These are phyloP conservation scores for Marasmius tenuissimus DNA, from an alignment of 1,284 basidiomycete species.

Conservation along the genomic window DNA sequence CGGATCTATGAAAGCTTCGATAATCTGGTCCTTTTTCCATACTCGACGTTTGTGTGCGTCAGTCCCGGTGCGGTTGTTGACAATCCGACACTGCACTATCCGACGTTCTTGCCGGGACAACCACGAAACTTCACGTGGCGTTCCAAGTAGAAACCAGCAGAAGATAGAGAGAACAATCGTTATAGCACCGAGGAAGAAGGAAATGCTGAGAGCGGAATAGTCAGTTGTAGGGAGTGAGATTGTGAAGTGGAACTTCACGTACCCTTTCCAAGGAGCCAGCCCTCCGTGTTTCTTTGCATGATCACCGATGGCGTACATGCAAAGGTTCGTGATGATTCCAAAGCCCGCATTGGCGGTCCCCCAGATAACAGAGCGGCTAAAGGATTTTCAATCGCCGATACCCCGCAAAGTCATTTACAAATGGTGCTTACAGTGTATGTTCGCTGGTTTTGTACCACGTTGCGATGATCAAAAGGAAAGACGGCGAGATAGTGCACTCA, in stretches of 20 bases:
- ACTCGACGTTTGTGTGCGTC: slow-evolving; percentile 11
- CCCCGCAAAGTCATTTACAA: not conserved
- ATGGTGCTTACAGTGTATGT: slow-evolving; percentile 9
- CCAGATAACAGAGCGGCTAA: slow-evolving; percentile 15
- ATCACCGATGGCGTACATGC: slow-evolving; percentile 16
- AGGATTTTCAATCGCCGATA: not conserved
- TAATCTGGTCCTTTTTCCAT: slow-evolving; percentile 18
- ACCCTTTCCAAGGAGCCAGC: slow-evolving; percentile 18
- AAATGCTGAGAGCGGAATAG: slow-evolving; percentile 7
- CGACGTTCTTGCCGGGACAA: slow-evolving; percentile 9
- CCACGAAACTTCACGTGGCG: slow-evolving; percentile 16
- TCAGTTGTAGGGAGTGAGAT: not conserved
- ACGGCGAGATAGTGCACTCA: slow-evolving; percentile 17
- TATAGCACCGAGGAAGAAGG: slow-evolving; percentile 15
- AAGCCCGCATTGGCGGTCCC: slow-evolving; percentile 16
- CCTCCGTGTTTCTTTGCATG: slow-evolving; percentile 11
- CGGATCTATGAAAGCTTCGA: slow-evolving; percentile 15
- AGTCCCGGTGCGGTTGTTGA: slow-evolving; percentile 14
- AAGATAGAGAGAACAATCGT: slow-evolving; percentile 15
- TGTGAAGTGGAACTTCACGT: not conserved
- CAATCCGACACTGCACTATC: slow-evolving; percentile 13
- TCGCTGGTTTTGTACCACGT: slow-evolving; percentile 16
- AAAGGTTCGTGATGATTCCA: slow-evolving; percentile 13
- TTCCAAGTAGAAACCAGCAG: slow-evolving; percentile 15
- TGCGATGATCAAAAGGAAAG: slow-evolving; percentile 14